phyloP scores from a whole-genome alignment of 2,329 filamentous ascomycete species.

The Colletotrichum shisoi region DNA sequence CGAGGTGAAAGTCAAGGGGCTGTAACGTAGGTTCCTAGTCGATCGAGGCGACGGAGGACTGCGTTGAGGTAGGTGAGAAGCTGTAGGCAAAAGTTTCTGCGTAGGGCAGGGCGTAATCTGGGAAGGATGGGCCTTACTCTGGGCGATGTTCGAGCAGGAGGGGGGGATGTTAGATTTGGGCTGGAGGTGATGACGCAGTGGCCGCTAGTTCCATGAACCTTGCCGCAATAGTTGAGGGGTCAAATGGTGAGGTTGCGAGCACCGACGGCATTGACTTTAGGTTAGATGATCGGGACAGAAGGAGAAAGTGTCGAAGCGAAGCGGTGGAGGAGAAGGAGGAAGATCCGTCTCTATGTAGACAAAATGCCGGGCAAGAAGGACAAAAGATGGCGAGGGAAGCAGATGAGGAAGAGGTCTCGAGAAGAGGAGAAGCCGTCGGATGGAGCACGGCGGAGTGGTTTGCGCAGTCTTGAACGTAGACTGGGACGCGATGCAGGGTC shows the following conservation, averaged over 20 bases:
- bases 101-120: constrained; percentile 4
- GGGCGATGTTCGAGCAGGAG: background rate
- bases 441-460: constrained; percentile 6
- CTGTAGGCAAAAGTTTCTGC: constrained; percentile 11
- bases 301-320: constrained; percentile 2
- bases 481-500: constrained; percentile 19
- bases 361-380: background rate
- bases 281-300: constrained; percentile 24
- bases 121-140: background rate
- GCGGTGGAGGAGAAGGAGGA: background rate
- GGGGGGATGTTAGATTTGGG: constrained; percentile 19
- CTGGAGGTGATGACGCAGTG: constrained; percentile 27
- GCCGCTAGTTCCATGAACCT: constrained; percentile 27
- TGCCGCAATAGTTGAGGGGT: constrained; percentile 24
- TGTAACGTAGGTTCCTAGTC: background rate
- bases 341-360: constrained; percentile 15
- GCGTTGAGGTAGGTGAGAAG: background rate
- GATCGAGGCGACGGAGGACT: background rate
- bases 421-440: background rate
- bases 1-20: no score
- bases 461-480: constrained; percentile 6
- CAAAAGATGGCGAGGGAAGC: background rate
- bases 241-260: constrained; percentile 28
- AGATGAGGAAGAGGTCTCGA: background rate
- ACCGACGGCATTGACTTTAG: constrained; percentile 32